Base-by-base conservation (phyloP, 176 grass and related monocot genomes). In the Oryza rufipogon region DNA sequence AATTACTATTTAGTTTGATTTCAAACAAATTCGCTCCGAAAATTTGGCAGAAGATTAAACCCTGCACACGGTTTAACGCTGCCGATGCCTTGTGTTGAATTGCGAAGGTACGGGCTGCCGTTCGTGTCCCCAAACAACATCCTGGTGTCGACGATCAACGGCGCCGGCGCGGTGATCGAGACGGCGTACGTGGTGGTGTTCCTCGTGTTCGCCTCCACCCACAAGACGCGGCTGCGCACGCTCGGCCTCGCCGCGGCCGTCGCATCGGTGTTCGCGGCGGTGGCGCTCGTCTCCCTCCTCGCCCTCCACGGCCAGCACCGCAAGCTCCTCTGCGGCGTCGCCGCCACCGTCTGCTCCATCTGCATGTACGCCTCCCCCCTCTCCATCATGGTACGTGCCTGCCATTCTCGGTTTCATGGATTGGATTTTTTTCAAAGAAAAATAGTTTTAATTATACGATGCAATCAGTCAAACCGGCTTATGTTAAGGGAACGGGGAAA, bases 351-450 rank as follows among this genome's bases (percentile, higher is more conserved):
- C 75, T 95, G 90, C 93, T 98, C 96, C 86, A 94, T 98, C 74
- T 93, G 89, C 93, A 98, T 98, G 96, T 98, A 98, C 82, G 96
- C 89, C 39, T 95, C 96, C 42, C 96, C 93, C 0, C 96, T 98
- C 70, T 95, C 93, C 77, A 87, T 98, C 93, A 98, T 98, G 96
- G 93, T 98, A 89, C 19, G 58, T 15, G 5, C 15, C 4, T 33
- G 0, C 56, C 0, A 54, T 3, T 54, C 51, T 14, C 47, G 3
- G 9, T 11, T 48, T 3, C 28, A 19, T 56, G 5, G 14, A 17
- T 7, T 2, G 6, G 19, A 58, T 58, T 22, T 9, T 25, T 26
- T 26, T 26, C 26, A 26, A 26, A 26, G 26, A 26, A 26, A 26
- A 26, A 26, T 26, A 26, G 26, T 26, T 26, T 26, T 26, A 26